phyloP scores from a whole-genome alignment of 768 basidiomycete species.

The Mycena polygramma region DNA sequence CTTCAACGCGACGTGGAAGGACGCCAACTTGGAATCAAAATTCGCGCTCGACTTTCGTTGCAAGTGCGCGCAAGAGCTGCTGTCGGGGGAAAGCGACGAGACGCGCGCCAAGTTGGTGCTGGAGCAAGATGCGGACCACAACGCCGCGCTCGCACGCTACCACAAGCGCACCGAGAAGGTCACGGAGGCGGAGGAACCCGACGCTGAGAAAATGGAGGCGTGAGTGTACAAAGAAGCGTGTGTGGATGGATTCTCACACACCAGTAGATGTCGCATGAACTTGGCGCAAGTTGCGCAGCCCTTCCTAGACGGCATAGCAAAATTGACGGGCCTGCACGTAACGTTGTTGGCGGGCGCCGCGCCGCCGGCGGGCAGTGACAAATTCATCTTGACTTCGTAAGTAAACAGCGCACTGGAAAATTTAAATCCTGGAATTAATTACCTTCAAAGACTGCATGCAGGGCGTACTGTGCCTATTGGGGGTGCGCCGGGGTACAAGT shows the following conservation, averaged over 20 bases:
- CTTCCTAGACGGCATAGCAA: slow-evolving; percentile 1
- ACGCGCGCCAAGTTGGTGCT: not conserved
- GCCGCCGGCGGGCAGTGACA: no score
- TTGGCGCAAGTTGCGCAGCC: slow-evolving; percentile 7
- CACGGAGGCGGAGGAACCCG: not conserved
- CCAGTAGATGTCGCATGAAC: not conserved
- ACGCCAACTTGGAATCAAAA: not conserved
- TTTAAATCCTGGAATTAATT: no score
- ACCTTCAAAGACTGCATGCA: not conserved
- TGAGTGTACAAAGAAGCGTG: slow-evolving; percentile 4
- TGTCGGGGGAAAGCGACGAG: not conserved
- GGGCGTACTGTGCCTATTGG: not conserved
- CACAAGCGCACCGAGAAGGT: not conserved
- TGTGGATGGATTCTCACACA: no score
- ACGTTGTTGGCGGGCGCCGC: not conserved
- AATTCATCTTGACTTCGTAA: no score
- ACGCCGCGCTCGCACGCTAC: not conserved
- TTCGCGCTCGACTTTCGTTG: not conserved
- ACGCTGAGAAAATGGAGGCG: not conserved
- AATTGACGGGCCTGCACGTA: not conserved
- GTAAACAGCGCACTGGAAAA: no score
- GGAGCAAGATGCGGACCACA: not conserved
- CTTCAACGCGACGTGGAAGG: not conserved
- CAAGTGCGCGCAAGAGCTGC: slow-evolving; percentile 10
- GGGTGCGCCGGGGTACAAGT: not conserved